phyloP scores from a whole-genome alignment of 73 alveolate species.

The Paramecium primaurelia region DNA sequence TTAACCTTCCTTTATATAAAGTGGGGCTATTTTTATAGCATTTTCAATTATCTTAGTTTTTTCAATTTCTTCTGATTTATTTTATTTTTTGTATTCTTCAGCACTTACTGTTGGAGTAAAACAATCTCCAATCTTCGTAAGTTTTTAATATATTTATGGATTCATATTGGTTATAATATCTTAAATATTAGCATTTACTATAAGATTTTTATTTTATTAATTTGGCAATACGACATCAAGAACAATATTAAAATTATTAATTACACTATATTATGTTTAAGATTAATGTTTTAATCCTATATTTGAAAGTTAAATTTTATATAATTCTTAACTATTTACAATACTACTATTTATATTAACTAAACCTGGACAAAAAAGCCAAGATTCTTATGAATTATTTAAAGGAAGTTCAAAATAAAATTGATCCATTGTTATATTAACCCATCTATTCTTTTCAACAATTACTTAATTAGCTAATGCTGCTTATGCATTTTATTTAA shows the following conservation, averaged over 20 bases:
- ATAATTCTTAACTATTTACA: background rate
- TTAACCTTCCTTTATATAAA: conserved; percentile 1
- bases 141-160: background rate
- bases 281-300: background rate
- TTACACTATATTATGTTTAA: background rate
- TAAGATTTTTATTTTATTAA: background rate
- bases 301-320: background rate
- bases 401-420: background rate
- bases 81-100: background rate
- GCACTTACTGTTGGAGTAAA: background rate
- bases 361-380: background rate
- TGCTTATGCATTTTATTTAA: background rate
- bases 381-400: background rate
- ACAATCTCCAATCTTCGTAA: background rate
- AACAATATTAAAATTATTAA: background rate
- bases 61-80: background rate
- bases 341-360: background rate
- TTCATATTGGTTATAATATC: background rate
- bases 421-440: background rate
- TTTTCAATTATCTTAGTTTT: background rate
- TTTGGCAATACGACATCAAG: background rate
- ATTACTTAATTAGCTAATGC: background rate
- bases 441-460: background rate
- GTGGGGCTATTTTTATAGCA: background rate
- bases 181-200: background rate